Evolutionary conservation across 768 basidiomycete species (phyloP).

Genomic region (Lactifluus subvellereus): DNA sequence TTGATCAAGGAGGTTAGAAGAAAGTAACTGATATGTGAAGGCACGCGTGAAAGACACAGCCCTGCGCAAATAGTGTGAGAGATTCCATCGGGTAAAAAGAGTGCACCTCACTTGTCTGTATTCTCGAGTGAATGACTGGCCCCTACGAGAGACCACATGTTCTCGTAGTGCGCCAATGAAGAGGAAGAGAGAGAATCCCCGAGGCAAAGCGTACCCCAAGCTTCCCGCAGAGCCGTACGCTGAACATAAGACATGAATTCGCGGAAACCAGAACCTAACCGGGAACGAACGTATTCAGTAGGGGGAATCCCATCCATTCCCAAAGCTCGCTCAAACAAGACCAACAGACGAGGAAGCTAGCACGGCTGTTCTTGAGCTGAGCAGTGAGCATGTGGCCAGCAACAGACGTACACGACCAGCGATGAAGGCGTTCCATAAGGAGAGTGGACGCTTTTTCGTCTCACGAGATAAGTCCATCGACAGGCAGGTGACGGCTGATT

Average conservation of each 20-base stretch:
- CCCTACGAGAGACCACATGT: constrained; percentile 18
- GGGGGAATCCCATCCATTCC: constrained; percentile 46
- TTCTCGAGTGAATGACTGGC: constrained; percentile 9
- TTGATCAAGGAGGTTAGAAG: constrained; percentile 49
- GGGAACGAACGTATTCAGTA: constrained; percentile 51
- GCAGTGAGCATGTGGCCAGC: not conserved
- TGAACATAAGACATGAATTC: constrained; percentile 6
- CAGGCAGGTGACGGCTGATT: constrained; percentile 57
- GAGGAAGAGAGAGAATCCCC: constrained; percentile 12
- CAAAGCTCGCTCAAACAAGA: constrained; percentile 48
- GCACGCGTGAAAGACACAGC: constrained; percentile 34
- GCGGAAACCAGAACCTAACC: not conserved
- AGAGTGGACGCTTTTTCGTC: constrained; percentile 30
- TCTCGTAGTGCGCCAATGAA: constrained; percentile 19
- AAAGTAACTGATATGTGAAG: constrained; percentile 50
- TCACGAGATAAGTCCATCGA: constrained; percentile 42
- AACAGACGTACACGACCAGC: constrained; percentile 54
- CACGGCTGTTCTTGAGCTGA: constrained; percentile 8
- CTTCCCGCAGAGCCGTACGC: constrained; percentile 21
- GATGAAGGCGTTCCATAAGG: constrained; percentile 67
- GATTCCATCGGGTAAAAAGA: not conserved
- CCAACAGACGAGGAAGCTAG: constrained; percentile 58
- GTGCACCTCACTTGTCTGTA: constrained; percentile 11
- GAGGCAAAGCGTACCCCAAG: constrained; percentile 19
- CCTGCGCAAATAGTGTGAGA: not conserved